Base-by-base conservation (phyloP, 176 grass and related monocot genomes). In the Calamus simplicifolius region DNA sequence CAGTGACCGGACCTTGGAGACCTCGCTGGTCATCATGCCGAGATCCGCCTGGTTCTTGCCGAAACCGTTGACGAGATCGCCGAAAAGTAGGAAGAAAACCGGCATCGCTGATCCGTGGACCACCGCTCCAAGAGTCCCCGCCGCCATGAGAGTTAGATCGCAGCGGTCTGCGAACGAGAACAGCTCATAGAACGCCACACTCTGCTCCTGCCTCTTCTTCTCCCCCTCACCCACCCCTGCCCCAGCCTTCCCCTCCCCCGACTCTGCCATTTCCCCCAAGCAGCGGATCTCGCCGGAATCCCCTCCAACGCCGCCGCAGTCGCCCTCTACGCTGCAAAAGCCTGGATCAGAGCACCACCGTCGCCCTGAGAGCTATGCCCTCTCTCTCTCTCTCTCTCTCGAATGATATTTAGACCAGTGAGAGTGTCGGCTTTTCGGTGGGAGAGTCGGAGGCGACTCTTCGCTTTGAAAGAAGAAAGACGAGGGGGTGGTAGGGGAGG, bases 41-140 rank as follows among this genome's bases (percentile, higher is more conserved):
- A 92, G 87, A 67, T 98, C 75, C 49, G 80, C 79, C 72, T 92
- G 88, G 88, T 92, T 92, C 81, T 92, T 92, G 48, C 94, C 94
- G 69, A 99, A 98, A 3, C 88, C 87, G 62, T 93, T 92, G 88
- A 98, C 87, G 76, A 98, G 88, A 58, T 89, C 81, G 27, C 94
- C 94, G 59, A 98, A 98, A 19, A 98, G 84, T 17, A 98, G 79
- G 84, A 98, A 98, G 73, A 98, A 98, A 29, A 85, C 80, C n/a
- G 94, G 94, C 94, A 98, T 92, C 81, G 94, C 88, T 17, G 94
- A 84, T 64, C 94, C 94, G 62, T 98, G 94, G 51, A 86, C 81
- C 2, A 92, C 62, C 43, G 94, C 87, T 16, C 94, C 94, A 0
- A 89, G 59, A 29, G 75, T 92, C 7, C 94, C 94, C 1, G 77